Conservation (phyloP, 805 yeast genomes). For the Kluyveromyces aestuarii region DNA sequence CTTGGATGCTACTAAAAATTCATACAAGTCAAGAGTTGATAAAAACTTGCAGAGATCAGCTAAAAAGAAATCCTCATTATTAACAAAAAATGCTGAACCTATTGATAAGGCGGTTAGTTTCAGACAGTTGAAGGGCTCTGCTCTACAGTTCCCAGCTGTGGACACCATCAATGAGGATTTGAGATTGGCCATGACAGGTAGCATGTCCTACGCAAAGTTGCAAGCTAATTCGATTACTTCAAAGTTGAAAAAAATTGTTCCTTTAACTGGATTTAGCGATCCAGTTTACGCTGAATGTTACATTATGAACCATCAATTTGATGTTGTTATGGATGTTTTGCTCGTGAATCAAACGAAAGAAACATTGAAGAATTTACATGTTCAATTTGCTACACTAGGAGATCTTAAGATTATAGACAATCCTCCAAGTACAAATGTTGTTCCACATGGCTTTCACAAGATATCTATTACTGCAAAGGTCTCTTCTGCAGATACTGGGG, state of each 20-base stretch:
- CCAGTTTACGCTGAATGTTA: slow-evolving; percentile 97
- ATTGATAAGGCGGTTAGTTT: slow-evolving; percentile 72
- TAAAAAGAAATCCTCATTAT: slow-evolving; percentile 44
- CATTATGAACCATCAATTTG: slow-evolving; percentile 92
- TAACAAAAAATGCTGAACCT: slow-evolving; percentile 58
- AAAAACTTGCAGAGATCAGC: slow-evolving; percentile 50
- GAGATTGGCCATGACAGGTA: slow-evolving; percentile 38
- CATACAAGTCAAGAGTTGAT: slow-evolving; percentile 64
- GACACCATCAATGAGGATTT: slow-evolving; percentile 53
- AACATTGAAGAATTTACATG: slow-evolving; percentile 83
- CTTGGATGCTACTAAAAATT: slow-evolving; percentile 79
- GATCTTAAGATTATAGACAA: slow-evolving; percentile 91
- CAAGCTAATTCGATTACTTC: slow-evolving; percentile 59
- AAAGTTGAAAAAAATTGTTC: slow-evolving; percentile 79
- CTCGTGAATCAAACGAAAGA: slow-evolving; percentile 89
- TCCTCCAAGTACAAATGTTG: slow-evolving; percentile 82
- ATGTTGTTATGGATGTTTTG: slow-evolving; percentile 87
- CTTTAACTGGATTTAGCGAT: slow-evolving; percentile 95
- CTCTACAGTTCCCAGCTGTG: slow-evolving; percentile 28
- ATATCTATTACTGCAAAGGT: slow-evolving; percentile 86
- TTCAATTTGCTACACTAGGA: slow-evolving; percentile 93
- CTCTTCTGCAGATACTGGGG: slow-evolving; percentile 96
- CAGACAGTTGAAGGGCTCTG: slow-evolving; percentile 60
- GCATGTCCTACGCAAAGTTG: slow-evolving; percentile 35
- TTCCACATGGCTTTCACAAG: slow-evolving; percentile 95